Percentiles rank a stretch among this genome's conserved stretches.
phyloP scores from a whole-genome alignment of 768 basidiomycete species.

The Termitomyces sp. region DNA sequence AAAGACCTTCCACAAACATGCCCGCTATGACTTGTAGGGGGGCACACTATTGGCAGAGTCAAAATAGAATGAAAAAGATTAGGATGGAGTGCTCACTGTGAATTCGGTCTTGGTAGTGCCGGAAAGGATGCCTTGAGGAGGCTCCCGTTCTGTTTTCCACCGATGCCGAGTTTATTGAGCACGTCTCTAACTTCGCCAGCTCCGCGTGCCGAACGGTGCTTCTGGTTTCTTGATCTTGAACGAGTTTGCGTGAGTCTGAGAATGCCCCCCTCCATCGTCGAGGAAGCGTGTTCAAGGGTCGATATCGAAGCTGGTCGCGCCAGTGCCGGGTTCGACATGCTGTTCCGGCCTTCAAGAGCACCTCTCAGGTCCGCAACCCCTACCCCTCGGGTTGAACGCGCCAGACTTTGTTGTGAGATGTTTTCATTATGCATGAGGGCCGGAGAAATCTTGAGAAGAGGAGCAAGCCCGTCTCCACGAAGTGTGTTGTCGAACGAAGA shows the following conservation, averaged over 20 bases:
- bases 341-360: conserved; percentile 80
- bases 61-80: background rate
- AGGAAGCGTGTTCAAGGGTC: conserved; percentile 65
- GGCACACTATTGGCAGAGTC: conserved; percentile 4
- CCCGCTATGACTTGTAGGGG: conserved; percentile 12
- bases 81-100: conserved; percentile 13
- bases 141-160: conserved; percentile 53
- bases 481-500: conserved; percentile 46
- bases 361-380: conserved; percentile 87
- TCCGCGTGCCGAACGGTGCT: conserved; percentile 41
- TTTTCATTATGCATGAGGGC: conserved; percentile 91
- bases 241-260: conserved; percentile 44
- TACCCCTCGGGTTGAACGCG: conserved; percentile 71
- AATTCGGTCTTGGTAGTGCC: conserved; percentile 38
- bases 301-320: conserved; percentile 68
- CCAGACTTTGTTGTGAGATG: conserved; percentile 78
- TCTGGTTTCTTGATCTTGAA: conserved; percentile 46
- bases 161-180: conserved; percentile 77
- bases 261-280: conserved; percentile 33
- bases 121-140: conserved; percentile 72
- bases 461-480: conserved; percentile 64
- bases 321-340: conserved; percentile 74
- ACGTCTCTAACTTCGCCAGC: conserved; percentile 77
- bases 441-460: conserved; percentile 76
- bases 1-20: background rate